A percentile compares a stretch with the other conserved stretches of the same genome.
Evolutionary conservation across 495 filamentous ascomycete species (phyloP).

Genomic region (Aspergillus leporis): DNA sequence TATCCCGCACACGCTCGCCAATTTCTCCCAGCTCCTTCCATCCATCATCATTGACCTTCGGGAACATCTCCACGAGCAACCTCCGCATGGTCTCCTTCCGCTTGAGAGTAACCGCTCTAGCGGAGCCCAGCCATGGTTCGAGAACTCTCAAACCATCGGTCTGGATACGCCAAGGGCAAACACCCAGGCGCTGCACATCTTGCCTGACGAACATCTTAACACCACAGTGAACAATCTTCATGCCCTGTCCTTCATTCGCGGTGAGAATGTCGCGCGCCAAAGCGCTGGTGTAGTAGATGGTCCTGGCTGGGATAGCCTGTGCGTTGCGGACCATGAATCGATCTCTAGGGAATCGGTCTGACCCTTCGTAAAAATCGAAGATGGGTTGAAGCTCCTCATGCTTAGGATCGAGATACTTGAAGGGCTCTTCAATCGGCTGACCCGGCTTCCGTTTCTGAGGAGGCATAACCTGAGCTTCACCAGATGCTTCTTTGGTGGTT

Average conservation of each 20-base stretch:
- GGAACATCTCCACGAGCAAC: slow-evolving; percentile 93
- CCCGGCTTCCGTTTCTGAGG: slow-evolving; percentile 47
- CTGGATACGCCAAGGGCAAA: slow-evolving; percentile 94
- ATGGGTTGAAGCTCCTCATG: slow-evolving; percentile 76
- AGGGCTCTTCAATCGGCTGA: slow-evolving; percentile 77
- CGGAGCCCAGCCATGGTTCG: slow-evolving; percentile 81
- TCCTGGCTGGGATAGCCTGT: slow-evolving; percentile 74
- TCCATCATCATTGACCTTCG: slow-evolving; percentile 66
- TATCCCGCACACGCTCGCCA: slow-evolving; percentile 73
- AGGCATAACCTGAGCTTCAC: slow-evolving; percentile 23
- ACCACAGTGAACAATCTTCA: slow-evolving; percentile 95
- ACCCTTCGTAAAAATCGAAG: slow-evolving; percentile 78
- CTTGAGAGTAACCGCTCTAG: slow-evolving; percentile 69
- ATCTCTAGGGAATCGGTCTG: slow-evolving; percentile 77
- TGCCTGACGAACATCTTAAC: slow-evolving; percentile 99
- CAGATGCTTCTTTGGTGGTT: slow-evolving; percentile 13
- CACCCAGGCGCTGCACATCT: slow-evolving; percentile 78
- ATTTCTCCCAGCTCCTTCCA: slow-evolving; percentile 84
- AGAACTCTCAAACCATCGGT: slow-evolving; percentile 86
- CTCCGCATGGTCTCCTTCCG: slow-evolving; percentile 74
- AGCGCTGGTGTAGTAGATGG: slow-evolving; percentile 92
- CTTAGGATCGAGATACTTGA: slow-evolving; percentile 76
- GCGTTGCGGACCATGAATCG: slow-evolving; percentile 96
- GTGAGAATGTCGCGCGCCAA: slow-evolving; percentile 79
- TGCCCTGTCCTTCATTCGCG: slow-evolving; percentile 80